These are phyloP conservation scores for Suhomyces maxii DNA, from an alignment of 1,139 yeast genomes.

Conservation along the genomic window DNA sequence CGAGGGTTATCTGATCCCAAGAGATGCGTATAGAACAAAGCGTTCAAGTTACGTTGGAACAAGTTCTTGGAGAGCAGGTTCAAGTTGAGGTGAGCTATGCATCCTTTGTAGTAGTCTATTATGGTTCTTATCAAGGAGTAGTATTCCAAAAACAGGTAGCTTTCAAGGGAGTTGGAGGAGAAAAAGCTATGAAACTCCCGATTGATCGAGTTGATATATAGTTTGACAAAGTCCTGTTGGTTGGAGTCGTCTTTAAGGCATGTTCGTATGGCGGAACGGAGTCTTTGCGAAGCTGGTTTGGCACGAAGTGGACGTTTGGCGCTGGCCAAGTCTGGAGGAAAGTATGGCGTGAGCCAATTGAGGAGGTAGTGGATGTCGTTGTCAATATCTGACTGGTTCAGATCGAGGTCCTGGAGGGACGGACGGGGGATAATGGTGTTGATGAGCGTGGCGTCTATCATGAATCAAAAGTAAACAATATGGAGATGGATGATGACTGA, in stretches of 20 bases:
- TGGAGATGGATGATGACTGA: background rate
- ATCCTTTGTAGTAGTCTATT: conserved; percentile 18
- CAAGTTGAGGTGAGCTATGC: conserved; percentile 23
- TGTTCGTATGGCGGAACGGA: conserved; percentile 38
- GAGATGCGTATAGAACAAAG: conserved; percentile 23
- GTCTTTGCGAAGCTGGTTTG: conserved; percentile 28
- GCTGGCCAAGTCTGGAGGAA: conserved; percentile 17
- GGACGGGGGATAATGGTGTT: conserved; percentile 20
- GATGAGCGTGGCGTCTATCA: conserved; percentile 4
- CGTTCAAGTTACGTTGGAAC: conserved; percentile 28
- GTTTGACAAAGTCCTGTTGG: conserved; percentile 36
- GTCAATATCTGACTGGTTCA: conserved; percentile 34
- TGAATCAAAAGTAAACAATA: background rate
- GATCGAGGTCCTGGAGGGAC: conserved; percentile 24
- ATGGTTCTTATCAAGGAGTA: conserved; percentile 16
- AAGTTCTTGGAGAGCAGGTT: conserved; percentile 19
- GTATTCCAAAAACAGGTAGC: conserved; percentile 13
- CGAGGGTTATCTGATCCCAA: conserved; percentile 5
- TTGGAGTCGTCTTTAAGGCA: conserved; percentile 37
- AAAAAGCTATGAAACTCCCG: conserved; percentile 12
- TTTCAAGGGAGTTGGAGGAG: conserved; percentile 3
- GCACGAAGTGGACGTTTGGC: background rate
- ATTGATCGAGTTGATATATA: conserved; percentile 37
- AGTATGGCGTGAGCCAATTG: conserved; percentile 40
- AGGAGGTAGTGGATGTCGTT: conserved; percentile 42